Base-by-base conservation (phyloP, 768 basidiomycete genomes). In the Termitomyces sp. region DNA sequence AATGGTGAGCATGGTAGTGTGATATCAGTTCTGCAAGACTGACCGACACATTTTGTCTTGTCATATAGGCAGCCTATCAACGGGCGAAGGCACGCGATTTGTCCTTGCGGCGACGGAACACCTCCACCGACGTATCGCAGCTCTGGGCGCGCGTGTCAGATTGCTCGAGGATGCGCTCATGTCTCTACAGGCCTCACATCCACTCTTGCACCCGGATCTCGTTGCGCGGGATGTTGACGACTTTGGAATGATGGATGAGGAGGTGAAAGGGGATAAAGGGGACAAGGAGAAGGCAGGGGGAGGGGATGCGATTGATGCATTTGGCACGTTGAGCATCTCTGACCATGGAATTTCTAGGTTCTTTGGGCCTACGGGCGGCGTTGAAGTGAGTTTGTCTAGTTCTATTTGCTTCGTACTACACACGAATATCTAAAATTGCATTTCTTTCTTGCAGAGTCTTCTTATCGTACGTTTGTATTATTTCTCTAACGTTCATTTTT, bases 51-150 rank as follows among this genome's bases (percentile, higher is more conserved):
- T n/a, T n/a, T n/a, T 45, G 49, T 44, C 54, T 60, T 50, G 16
- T 5, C 14, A 51, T 10, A 14, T 16, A 87, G 86, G 86, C 24
- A 87, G 85, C 64, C 73, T 90, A n/a, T 81, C 87, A 0, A 89
- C 88, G n/a, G 88, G 88, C 13, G 85, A 90, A 70, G 87, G 87
- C 58, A 88, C 87, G 55, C 79, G 89, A 1, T 84, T 84, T 59
- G 84, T 86, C 16, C 73, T 86, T 40, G 85, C 85, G 4, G 84
- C 82, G 10, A 86, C 85, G 6, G 85, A 84, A 64, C 85, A 86
- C 51, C 79, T 86, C 18, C 84, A 87, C 68, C 76, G 75, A 44
- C 78, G 78, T 51, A 82, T 86, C 53, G 64, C 79, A 9, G 72
- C 72, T 56, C 79, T 87, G 70, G 73, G 77, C 60, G 71, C 74